A percentile compares a stretch with the other conserved stretches of the same genome.
These are phyloP conservation scores for Morella rubra DNA, from an alignment of 306 rosid genomes.

Conservation along the genomic window DNA sequence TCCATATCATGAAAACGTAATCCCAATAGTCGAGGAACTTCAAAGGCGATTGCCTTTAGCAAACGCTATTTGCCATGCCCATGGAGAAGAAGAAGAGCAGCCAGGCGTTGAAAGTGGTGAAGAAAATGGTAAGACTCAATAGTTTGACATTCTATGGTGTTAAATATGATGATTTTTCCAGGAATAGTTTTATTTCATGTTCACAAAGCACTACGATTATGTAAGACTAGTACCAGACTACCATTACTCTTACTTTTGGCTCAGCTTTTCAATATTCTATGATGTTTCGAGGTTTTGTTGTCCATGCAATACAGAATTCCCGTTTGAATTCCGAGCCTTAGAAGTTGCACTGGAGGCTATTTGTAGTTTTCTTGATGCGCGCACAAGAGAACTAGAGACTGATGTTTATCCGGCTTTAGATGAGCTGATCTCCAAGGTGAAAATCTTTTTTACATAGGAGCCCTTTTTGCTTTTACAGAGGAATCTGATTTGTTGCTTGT, in stretches of 20 bases:
- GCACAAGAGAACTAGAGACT: constrained; percentile 61
- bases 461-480: not conserved
- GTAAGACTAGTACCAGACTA: not conserved
- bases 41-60: constrained; percentile 50
- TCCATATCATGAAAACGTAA: constrained; percentile 61
- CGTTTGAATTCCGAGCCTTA: constrained; percentile 76
- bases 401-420: constrained; percentile 81
- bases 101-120: constrained; percentile 45
- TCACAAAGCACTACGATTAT: not conserved
- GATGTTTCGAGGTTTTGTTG: constrained; percentile 1
- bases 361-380: constrained; percentile 73
- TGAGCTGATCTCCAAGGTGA: constrained; percentile 74
- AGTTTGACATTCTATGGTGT: not conserved
- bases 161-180: constrained; percentile 1
- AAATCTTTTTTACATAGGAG: not conserved
- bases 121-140: constrained; percentile 41
- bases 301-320: constrained; percentile 48
- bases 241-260: not conserved
- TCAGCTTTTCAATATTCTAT: not conserved
- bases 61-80: constrained; percentile 36
- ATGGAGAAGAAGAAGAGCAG: constrained; percentile 54
- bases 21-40: constrained; percentile 68
- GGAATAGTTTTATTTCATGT: not conserved
- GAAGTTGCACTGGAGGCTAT: constrained; percentile 71
- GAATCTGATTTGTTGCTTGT: constrained; percentile 1